Evolutionary conservation across 495 filamentous ascomycete species (phyloP).

Genomic region (Xylaria bambusicola): DNA sequence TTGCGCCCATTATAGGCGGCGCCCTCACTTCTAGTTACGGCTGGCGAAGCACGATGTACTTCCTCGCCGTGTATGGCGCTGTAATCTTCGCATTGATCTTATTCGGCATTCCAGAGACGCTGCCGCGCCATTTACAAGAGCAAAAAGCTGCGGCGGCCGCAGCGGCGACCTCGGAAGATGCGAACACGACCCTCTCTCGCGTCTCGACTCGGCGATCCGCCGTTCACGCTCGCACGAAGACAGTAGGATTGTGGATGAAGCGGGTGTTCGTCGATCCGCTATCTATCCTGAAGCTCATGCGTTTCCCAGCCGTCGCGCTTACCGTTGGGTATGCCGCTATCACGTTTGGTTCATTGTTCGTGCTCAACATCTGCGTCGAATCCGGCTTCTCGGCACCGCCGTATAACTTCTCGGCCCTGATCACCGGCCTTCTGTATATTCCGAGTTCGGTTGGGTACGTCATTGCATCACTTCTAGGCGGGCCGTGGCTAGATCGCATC

Average conservation of each 20-base stretch:
- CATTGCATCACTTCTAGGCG: constrained; percentile 70
- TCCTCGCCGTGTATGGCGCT: constrained; percentile 76
- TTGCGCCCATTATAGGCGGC: constrained; percentile 87
- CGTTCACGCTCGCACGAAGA: constrained; percentile 55
- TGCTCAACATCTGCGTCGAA: constrained; percentile 85
- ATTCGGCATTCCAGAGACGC: constrained; percentile 72
- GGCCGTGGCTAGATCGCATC: constrained; percentile 84
- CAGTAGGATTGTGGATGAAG: constrained; percentile 56
- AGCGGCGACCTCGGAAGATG: constrained; percentile 23
- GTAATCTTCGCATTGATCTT: constrained; percentile 62
- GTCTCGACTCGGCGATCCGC: constrained; percentile 63
- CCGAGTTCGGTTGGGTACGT: constrained; percentile 80
- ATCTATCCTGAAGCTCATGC: constrained; percentile 73
- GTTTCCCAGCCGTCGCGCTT: constrained; percentile 75
- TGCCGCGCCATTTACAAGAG: constrained; percentile 33
- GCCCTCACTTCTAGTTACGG: constrained; percentile 67
- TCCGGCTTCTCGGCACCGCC: constrained; percentile 70
- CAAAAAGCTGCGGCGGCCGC: neutral
- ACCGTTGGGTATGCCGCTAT: constrained; percentile 82
- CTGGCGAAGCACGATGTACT: constrained; percentile 90
- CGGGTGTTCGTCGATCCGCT: constrained; percentile 79
- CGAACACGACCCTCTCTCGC: constrained; percentile 43
- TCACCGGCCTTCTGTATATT: constrained; percentile 82
- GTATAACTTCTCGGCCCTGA: constrained; percentile 72
- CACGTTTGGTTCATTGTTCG: constrained; percentile 79